phyloP scores from a whole-genome alignment of 2,329 filamentous ascomycete genomes.

The Microdochium nivale region DNA sequence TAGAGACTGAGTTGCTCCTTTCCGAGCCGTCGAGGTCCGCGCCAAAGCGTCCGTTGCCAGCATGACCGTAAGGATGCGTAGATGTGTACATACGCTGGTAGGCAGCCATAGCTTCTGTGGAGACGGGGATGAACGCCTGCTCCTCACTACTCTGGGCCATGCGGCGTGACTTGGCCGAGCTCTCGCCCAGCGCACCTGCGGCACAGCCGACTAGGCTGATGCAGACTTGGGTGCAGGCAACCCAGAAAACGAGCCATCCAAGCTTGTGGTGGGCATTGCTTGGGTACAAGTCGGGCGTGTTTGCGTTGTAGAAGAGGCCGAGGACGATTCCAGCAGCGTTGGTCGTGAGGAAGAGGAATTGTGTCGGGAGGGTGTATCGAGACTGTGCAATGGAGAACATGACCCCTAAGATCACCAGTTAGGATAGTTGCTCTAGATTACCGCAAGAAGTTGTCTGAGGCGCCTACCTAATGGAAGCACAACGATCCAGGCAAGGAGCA shows the following conservation, averaged over 20 bases:
- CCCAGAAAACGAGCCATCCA: constrained; percentile 74
- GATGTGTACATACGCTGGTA: constrained; percentile 34
- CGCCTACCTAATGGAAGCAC: constrained; percentile 58
- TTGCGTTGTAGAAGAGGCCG: constrained; percentile 65
- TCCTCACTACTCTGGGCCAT: constrained; percentile 30
- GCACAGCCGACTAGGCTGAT: constrained; percentile 59
- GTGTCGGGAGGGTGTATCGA: constrained; percentile 58
- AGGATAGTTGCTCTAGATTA: constrained; percentile 6
- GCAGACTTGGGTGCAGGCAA: constrained; percentile 61
- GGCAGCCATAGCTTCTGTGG: constrained; percentile 44
- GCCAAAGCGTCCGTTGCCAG: constrained; percentile 66
- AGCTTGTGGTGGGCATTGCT: constrained; percentile 84
- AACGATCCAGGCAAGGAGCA: constrained; percentile 62
- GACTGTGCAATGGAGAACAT: constrained; percentile 82
- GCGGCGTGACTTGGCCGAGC: constrained; percentile 4
- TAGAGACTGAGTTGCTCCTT: constrained; percentile 56
- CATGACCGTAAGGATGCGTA: constrained; percentile 44
- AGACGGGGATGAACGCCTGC: constrained; percentile 54
- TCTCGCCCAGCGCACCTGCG: constrained; percentile 30
- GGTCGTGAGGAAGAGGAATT: constrained; percentile 56
- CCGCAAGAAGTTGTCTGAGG: neutral
- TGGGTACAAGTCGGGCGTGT: constrained; percentile 77
- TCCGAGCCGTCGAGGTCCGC: constrained; percentile 62
- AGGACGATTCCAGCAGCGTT: constrained; percentile 59
- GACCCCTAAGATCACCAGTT: constrained; percentile 46